A percentile compares a stretch with the other conserved stretches of the same genome.
Conservation (phyloP, 495 filamentous ascomycete genomes). For the Emericellopsis terricola region DNA sequence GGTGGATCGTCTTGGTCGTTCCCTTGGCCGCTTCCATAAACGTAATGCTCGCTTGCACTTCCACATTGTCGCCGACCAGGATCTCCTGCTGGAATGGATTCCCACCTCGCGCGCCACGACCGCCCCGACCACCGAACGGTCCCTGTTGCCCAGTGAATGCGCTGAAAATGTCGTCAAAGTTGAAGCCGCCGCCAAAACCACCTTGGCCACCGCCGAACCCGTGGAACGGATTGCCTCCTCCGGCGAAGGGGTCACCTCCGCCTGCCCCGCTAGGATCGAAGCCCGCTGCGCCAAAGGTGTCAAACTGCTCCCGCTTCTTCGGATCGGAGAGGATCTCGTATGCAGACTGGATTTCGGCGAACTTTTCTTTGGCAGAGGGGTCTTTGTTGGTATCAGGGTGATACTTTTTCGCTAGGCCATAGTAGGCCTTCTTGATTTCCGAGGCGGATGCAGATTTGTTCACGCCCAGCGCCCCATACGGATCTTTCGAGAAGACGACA, state of each 20-base stretch:
- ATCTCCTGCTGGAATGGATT: constrained; percentile 57
- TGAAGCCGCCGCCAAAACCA: constrained; percentile 45
- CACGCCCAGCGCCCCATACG: constrained; percentile 77
- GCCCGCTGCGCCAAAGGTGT: constrained; percentile 72
- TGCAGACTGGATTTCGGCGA: constrained; percentile 74
- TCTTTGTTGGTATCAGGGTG: constrained; percentile 98
- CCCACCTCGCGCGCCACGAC: constrained; percentile 25
- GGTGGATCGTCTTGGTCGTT: constrained; percentile 53
- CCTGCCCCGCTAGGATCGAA: constrained; percentile 67
- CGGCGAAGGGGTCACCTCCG: constrained; percentile 36
- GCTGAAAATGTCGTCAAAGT: constrained; percentile 88
- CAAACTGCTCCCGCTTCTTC: constrained; percentile 79
- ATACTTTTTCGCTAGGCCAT: constrained; percentile 92
- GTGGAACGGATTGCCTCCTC: constrained; percentile 47
- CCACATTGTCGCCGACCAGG: constrained; percentile 78
- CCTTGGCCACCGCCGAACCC: constrained; percentile 35
- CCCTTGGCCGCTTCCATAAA: constrained; percentile 97
- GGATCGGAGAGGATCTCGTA: constrained; percentile 87
- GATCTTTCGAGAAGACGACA: constrained; percentile 50
- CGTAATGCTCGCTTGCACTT: constrained; percentile 76
- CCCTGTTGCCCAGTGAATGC: constrained; percentile 55
- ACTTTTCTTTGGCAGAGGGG: constrained; percentile 75
- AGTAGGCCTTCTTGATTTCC: constrained; percentile 98
- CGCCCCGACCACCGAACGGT: constrained; percentile 37
- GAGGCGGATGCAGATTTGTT: constrained; percentile 55